phyloP scores from a whole-genome alignment of 2,329 filamentous ascomycete genomes.

The Fusarium tanahbumbuense region DNA sequence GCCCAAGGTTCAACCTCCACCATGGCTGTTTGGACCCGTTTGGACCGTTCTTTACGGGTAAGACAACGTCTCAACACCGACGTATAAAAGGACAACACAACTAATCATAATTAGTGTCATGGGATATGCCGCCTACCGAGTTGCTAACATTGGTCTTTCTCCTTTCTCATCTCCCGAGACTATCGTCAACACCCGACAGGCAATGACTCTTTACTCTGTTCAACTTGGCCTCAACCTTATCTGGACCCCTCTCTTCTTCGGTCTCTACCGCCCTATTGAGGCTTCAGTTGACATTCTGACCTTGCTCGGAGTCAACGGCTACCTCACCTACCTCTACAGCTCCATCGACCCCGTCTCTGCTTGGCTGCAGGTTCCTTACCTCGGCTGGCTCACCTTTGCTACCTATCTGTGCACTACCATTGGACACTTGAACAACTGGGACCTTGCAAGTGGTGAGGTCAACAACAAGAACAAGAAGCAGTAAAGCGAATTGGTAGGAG shows the following conservation, averaged over 20 bases:
- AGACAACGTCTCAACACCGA: constrained; percentile 3
- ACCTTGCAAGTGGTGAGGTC: constrained; percentile 54
- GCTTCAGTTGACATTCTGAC: constrained; percentile 81
- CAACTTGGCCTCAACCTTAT: constrained; percentile 87
- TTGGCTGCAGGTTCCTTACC: constrained; percentile 82
- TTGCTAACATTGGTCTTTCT: constrained; percentile 71
- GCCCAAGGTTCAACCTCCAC: constrained; percentile 70
- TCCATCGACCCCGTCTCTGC: constrained; percentile 78
- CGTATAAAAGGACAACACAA: neutral
- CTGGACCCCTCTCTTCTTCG: constrained; percentile 96
- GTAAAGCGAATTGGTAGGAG: constrained; percentile 35
- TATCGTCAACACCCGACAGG: constrained; percentile 71
- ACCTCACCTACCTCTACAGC: constrained; percentile 81
- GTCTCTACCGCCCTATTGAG: constrained; percentile 75
- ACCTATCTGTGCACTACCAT: constrained; percentile 82
- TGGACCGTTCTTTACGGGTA: constrained; percentile 75
- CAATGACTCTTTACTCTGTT: constrained; percentile 83
- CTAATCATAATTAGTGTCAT: constrained; percentile 64
- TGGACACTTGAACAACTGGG: constrained; percentile 77
- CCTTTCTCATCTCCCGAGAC: constrained; percentile 65
- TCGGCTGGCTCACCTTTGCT: constrained; percentile 88
- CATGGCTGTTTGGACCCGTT: constrained; percentile 71
- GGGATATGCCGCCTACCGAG: constrained; percentile 89
- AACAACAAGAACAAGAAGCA: constrained; percentile 42
- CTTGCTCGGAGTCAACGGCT: constrained; percentile 77